Evolutionary conservation across 768 basidiomycete genomes (phyloP), one percentile per base, ranked within the genome.

Genomic region (Gelatoporia subvermispora): DNA sequence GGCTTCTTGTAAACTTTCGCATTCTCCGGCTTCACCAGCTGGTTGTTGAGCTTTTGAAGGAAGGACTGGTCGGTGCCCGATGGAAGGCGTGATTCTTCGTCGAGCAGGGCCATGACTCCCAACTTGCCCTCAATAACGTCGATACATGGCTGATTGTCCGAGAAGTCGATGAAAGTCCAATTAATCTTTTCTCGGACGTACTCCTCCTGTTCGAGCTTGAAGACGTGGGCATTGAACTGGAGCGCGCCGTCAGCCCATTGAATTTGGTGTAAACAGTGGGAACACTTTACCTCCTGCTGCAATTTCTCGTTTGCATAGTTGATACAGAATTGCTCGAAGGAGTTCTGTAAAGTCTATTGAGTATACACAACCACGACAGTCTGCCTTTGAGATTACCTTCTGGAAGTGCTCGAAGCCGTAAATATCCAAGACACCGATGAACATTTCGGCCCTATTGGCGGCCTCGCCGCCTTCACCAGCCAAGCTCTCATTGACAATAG

Each of bases 131-230:
- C 96, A 60, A 99, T 97, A 53, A 96, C 85, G 64, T 99, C 90
- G 68, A 99, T 99, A 67, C 95, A 97, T 37, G 93, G 93, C 62
- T 98, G 96, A 62, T 99, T 99, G 68, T 99, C 96, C 9, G 91
- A 91, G 67, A 96, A 99, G 61, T 98, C 95, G 65, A 99, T 99
- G 70, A 98, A 98, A 8, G 90, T 97, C 96, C 96, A 99, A 65
- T 96, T 93, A 65, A 99, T 99, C 68, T 96, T 78, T 65, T 99
- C 96, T 55, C 95, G 91, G 44, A 98, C 83, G 62, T 99, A 99
- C 70, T 99, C 96, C 65, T 98, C 96, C 72, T 99, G 96, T 65
- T 99, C 96, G 36, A 99, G 82, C 75, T 98, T 94, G 81, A 93
- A 93, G 42, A 99, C 96, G 64, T 99, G 96, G 1, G 95, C 96